Evolutionary conservation across 345 rosid species (phyloP).

Genomic region (Excoecaria agallocha): DNA sequence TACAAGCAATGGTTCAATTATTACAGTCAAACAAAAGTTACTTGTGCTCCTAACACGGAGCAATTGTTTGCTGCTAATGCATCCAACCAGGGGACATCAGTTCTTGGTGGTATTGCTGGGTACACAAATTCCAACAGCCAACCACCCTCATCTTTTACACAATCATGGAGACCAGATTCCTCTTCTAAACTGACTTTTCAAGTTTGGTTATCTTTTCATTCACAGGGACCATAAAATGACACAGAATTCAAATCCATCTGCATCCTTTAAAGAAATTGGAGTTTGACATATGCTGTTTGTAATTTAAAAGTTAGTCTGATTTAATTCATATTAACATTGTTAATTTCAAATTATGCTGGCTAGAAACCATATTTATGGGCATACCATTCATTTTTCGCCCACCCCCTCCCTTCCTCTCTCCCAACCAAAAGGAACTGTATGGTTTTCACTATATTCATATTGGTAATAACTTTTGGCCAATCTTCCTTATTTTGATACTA

Average conservation of each 20-base stretch:
- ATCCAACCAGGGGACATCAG: conserved; percentile 52
- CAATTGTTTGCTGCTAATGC: conserved; percentile 55
- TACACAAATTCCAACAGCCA: conserved; percentile 59
- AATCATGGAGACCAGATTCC: conserved; percentile 69
- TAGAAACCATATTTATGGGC: background rate
- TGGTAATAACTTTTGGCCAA: background rate
- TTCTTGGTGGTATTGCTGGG: conserved; percentile 51
- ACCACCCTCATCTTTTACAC: conserved; percentile 44
- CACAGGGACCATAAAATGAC: background rate
- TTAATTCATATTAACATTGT: background rate
- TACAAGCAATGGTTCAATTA: conserved; percentile 85
- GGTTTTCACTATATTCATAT: background rate
- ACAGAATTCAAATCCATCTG: background rate
- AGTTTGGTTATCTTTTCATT: conserved; percentile 42
- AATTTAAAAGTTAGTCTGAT: background rate
- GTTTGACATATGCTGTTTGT: no score
- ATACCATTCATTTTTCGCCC: background rate
- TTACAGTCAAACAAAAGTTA: conserved; percentile 86
- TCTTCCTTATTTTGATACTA: background rate
- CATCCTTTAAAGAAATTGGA: no score
- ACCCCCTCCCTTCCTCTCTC: no score
- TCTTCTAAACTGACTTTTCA: conserved; percentile 53
- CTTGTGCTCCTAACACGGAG: conserved; percentile 98
- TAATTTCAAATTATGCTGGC: background rate
- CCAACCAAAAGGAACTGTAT: background rate